Evolutionary conservation across 2,329 filamentous ascomycete genomes (phyloP).

Genomic region (Venturia asperata): DNA sequence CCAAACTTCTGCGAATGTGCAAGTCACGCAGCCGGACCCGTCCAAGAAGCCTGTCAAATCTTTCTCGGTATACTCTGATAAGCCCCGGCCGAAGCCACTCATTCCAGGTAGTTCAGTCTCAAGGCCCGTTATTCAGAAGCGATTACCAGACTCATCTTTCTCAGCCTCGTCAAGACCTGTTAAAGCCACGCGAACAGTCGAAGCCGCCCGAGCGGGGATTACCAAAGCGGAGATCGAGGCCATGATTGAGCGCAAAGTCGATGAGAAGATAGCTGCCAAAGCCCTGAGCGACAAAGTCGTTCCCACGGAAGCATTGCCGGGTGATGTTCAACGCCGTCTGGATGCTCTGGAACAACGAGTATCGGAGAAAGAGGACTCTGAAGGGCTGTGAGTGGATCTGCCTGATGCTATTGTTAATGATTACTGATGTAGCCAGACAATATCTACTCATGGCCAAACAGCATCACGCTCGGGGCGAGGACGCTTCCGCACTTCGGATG

Average conservation of each 20-base stretch:
- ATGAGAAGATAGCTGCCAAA: slow-evolving; percentile 77
- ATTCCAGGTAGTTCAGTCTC: slow-evolving; percentile 11
- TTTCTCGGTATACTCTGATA: slow-evolving; percentile 82
- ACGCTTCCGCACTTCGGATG: slow-evolving; percentile 70
- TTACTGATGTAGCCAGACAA: slow-evolving; percentile 35
- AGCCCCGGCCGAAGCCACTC: slow-evolving; percentile 28
- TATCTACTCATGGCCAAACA: slow-evolving; percentile 87
- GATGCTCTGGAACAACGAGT: slow-evolving; percentile 84
- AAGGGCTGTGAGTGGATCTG: slow-evolving; percentile 52
- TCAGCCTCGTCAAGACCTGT: slow-evolving; percentile 36
- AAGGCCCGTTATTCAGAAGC: slow-evolving; percentile 10
- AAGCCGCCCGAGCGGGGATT: slow-evolving; percentile 34
- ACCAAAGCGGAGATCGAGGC: slow-evolving; percentile 71
- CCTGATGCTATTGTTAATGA: neutral
- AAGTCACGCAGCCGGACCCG: slow-evolving; percentile 24
- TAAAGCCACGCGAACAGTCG: slow-evolving; percentile 33
- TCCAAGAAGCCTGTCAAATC: slow-evolving; percentile 68
- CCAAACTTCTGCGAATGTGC: slow-evolving; percentile 41
- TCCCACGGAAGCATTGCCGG: slow-evolving; percentile 49
- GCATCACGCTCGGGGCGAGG: slow-evolving; percentile 76
- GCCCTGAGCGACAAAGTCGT: slow-evolving; percentile 51
- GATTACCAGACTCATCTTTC: slow-evolving; percentile 39
- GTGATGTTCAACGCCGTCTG: slow-evolving; percentile 71
- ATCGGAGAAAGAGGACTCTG: slow-evolving; percentile 63
- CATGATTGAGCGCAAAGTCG: slow-evolving; percentile 85